Base-by-base conservation (phyloP, 495 filamentous ascomycete genomes). In the Polyplosphaeria fusca region DNA sequence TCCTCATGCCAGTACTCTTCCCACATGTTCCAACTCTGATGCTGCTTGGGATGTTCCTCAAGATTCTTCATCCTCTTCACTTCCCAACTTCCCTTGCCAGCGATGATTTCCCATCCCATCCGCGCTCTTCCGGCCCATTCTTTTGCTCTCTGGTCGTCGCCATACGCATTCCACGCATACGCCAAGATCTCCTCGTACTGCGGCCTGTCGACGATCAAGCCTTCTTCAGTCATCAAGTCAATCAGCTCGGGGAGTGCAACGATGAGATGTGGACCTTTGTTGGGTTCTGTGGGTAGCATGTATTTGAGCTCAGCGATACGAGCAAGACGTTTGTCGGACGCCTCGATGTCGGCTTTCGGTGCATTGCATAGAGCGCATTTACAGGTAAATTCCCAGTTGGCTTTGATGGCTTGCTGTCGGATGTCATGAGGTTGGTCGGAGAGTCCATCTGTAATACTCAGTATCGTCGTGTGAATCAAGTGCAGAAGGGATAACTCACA, bases 51-150 rank as follows among this genome's bases (percentile, higher is more conserved):
- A 48, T 55, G 32, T 30, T 22, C 39, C 42, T 27, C 37, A 28
- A 63, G 55, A 16, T 37, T 55, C 32, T 26, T n/a, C 47, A 37
- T 24, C 48, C 60, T 54, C 54, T 37, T 59, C 32, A 27, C 43
- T 44, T 63, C 60, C 47, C 47, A 53, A 30, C 60, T 63, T 20
- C 50, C 47, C 55, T 49, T 58, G 19, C 60, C 60, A 11, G 60
- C 60, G 18, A 63, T 22, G 28, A 59, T 27, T 30, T 41, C 55
- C 60, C 60, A 63, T 7, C 30, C 40, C 53, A 41, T 50, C 30
- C 22, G 7, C 9, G 60, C 54, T 32, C 45, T 46, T 4, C 32
- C 38, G 1, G 25, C 60, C 53, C 55, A 63, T 20, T 63, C 32
- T 47, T 30, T 58, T 23, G 60, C 45, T 12, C 43, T 0, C 22